Conservation (phyloP, 1,139 yeast genomes). For the Diutina pseudorugosa region DNA sequence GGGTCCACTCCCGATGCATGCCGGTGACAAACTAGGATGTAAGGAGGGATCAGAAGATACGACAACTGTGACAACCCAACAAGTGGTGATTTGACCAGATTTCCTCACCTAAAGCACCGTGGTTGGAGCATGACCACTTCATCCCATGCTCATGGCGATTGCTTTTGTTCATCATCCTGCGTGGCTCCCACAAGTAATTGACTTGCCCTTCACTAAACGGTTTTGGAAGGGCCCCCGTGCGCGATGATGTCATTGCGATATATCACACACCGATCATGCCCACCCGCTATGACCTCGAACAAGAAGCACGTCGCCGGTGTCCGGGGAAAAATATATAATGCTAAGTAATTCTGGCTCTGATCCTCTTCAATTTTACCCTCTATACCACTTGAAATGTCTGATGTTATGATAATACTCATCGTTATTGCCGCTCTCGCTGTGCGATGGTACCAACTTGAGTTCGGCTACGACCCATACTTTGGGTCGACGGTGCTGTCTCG, state of each 20-base stretch:
- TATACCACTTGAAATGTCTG: not conserved
- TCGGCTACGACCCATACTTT: not conserved
- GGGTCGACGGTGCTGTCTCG: not conserved
- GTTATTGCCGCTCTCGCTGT: not conserved
- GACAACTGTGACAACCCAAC: not conserved
- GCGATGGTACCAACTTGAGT: constrained; percentile 2
- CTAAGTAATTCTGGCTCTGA: not conserved
- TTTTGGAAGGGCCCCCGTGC: not conserved
- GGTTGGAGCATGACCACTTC: not conserved
- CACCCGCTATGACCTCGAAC: not conserved
- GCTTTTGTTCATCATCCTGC: not conserved
- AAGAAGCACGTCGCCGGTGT: not conserved
- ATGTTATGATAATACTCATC: not conserved
- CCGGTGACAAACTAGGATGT: not conserved
- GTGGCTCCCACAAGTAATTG: not conserved
- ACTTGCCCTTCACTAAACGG: not conserved
- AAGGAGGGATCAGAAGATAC: not conserved
- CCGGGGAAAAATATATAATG: not conserved
- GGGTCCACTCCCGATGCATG: not conserved
- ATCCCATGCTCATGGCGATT: not conserved
- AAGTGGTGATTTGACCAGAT: not conserved
- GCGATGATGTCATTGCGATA: not conserved
- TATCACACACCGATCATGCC: not conserved
- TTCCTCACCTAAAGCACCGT: not conserved
- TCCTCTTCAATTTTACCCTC: not conserved